Evolutionary conservation across 2,329 filamentous ascomycete species (phyloP), one percentile per base, ranked within the genome.

Genomic region (Cephalotrichum gorgonifer): DNA sequence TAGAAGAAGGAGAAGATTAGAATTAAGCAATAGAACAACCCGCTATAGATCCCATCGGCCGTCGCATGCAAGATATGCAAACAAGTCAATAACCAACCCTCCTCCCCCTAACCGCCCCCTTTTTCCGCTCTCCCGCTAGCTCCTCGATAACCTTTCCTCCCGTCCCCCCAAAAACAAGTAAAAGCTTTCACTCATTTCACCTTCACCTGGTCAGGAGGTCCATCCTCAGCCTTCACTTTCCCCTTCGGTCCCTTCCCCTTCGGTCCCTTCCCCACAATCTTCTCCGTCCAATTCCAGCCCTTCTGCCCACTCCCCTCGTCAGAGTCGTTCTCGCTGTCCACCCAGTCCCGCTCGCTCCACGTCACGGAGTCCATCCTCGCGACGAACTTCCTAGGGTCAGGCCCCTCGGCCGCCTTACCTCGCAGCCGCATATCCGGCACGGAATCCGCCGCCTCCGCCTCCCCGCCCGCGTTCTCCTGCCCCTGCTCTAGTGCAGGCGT

Each of bases 321-420:
- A 31, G 20, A 17, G 47, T 69, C 71, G 57, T 64, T 73, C 50
- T 65, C 71, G 50, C 67, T 79, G 54, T 82, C 78, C 9, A 69
- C 68, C 68, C 79, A 83, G 59, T 85, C 80, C 11, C 74, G 69
- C 44, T 86, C 82, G 59, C 78, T 84, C 83, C 83, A 86, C 4
- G 72, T 73, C 48, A 75, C 69, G 3, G 78, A 82, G 55, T 84
- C 81, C 23, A 60, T 55, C 30, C 69, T 55, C 26, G 63, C 62
- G 6, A 52, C 49, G 30, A 22, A 44, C 51, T 11, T 35, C 35
- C 4, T 44, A 15, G 44, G 33, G 12, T 42, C 14, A 6, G 54
- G 27, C 17, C 28, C 26, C n/a, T 4, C 7, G 7, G 20, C 42
- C 6, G 48, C 17, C 11, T 12, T 43, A 38, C 27, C 44, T 22